Base-by-base conservation (phyloP, 768 basidiomycete genomes). In the Boletus reticuloceps region DNA sequence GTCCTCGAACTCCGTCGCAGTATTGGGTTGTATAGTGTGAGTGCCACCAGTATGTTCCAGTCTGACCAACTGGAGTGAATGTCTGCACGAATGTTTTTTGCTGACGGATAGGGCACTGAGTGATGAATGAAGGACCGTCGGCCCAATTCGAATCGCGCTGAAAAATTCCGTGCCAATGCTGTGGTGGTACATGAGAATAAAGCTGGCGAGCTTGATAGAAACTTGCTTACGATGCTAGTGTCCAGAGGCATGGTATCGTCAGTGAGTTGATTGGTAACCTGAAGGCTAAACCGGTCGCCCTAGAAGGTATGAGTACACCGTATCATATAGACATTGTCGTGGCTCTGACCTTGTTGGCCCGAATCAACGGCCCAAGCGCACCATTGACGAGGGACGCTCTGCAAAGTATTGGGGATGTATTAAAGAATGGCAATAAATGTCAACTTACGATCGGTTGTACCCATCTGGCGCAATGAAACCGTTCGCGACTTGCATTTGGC, bases 21-120 rank as follows among this genome's bases (percentile, higher is more conserved):
- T 56, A 59, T 59, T 77, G 72, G 69, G 72, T 54, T 62, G 55
- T 74, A 78, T 64, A 58, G 48, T 77, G 75, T 16, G 72, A 71
- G 56, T 77, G 75, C 52, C 77, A 77, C 77, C 78, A 79, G 50
- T 72, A 78, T 0, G 76, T 79, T 9, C 78, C 77, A 1, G 69
- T 66, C 53, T 77, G 74, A 29, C 61, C 58, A 0, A 54, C 40
- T n/a, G 52, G 53, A 4, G 58, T 58, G 57, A 79, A 78, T 16
- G 69, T 62, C 47, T 77, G 73, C 32, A 65, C 40, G 55, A 77
- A 79, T 1, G 67, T 62, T 38, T 70, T 51, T 1, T 62, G 56
- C 1, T 66, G 70, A 2, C 61, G 60, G 29, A 77, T 5, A 8
- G 51, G 51, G 10, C 51, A 52, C 43, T 52, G 51, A 9, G 51